Evolutionary conservation across 129 eudicot species (phyloP).

Genomic region (Logfia minima): DNA sequence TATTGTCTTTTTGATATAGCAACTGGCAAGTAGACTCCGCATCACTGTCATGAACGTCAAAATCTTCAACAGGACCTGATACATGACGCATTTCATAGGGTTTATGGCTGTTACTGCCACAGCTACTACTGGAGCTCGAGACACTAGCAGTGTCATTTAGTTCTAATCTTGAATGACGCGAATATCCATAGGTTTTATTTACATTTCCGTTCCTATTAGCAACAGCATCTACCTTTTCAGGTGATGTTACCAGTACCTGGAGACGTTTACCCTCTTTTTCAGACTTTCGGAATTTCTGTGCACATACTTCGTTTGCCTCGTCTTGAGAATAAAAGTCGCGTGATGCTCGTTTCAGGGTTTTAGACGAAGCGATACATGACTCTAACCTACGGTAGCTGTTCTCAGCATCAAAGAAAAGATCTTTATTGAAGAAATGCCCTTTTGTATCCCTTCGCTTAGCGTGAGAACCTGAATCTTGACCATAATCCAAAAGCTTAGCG

Average conservation of each 20-base stretch:
- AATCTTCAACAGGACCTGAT: constrained; percentile 40
- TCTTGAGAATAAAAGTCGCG: constrained; percentile 35
- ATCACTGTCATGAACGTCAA: constrained; percentile 52
- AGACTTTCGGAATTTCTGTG: constrained; percentile 5
- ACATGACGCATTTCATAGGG: constrained; percentile 30
- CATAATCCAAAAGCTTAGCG: neutral
- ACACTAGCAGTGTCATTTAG: constrained; percentile 44
- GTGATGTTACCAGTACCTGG: constrained; percentile 13
- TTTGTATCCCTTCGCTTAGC: constrained; percentile 21
- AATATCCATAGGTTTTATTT: constrained; percentile 42
- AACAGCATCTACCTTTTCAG: constrained; percentile 40
- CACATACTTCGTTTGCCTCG: neutral
- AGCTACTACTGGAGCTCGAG: constrained; percentile 59
- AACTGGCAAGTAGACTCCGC: constrained; percentile 61
- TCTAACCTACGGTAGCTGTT: constrained; percentile 26
- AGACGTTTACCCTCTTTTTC: constrained; percentile 40
- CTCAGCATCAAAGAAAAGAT: constrained; percentile 13
- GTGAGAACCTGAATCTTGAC: neutral
- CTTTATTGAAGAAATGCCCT: constrained; percentile 25
- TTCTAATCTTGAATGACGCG: constrained; percentile 35
- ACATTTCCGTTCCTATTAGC: constrained; percentile 37
- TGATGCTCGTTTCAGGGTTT: constrained; percentile 46
- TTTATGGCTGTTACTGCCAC: constrained; percentile 46
- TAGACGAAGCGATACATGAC: constrained; percentile 29
- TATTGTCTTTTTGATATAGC: constrained; percentile 25